Evolutionary conservation across 1,139 yeast species (phyloP).

Genomic region (Diutina ranongensis): DNA sequence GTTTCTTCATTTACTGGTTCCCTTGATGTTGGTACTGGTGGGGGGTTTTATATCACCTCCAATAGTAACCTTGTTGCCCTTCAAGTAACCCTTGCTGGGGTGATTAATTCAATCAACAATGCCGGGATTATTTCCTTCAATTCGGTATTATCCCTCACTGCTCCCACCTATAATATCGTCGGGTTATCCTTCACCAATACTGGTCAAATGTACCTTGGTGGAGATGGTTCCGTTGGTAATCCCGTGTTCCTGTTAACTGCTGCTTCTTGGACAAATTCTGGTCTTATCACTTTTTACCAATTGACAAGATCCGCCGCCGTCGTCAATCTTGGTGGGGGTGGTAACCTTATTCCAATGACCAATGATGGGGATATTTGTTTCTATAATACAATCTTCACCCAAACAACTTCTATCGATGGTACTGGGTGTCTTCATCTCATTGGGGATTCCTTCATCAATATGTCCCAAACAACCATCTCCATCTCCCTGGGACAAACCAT

Average conservation of each 20-base stretch:
- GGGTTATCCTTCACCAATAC: background rate
- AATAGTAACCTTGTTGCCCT: background rate
- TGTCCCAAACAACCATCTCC: background rate
- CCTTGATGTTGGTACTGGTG: background rate
- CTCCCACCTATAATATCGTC: constrained; percentile 1
- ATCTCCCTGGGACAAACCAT: background rate
- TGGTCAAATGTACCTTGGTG: constrained; percentile 3
- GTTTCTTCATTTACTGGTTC: background rate
- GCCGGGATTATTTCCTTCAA: constrained; percentile 4
- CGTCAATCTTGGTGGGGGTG: background rate
- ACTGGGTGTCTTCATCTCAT: constrained; percentile 1
- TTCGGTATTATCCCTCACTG: background rate
- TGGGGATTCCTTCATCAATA: background rate
- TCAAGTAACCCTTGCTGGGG: background rate
- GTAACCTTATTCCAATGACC: background rate
- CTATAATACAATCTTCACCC: background rate
- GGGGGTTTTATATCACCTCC: constrained; percentile 3
- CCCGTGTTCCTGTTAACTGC: background rate
- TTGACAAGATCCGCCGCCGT: background rate
- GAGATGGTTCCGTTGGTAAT: background rate
- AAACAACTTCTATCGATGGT: constrained; percentile 1
- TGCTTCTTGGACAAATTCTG: background rate
- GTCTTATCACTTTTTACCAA: constrained; percentile 2
- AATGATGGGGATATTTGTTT: constrained; percentile 5
- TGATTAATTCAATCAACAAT: background rate